Base-by-base conservation (phyloP, 2,329 filamentous ascomycete species). In the Phaeophleospora eucalypticola region DNA sequence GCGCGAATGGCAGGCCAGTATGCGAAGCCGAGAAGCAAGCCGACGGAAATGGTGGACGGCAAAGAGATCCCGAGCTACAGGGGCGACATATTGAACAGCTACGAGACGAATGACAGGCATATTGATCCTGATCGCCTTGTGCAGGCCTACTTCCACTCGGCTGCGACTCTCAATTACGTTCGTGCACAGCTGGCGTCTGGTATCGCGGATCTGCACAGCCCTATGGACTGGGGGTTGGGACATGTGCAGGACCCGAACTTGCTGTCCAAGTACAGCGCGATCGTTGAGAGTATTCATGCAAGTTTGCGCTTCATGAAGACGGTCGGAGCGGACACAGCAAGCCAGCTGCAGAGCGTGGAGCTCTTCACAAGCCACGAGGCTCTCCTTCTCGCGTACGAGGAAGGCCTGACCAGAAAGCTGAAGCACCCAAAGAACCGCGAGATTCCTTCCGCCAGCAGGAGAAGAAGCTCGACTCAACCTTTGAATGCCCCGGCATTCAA, bases 311-410 rank as follows among this genome's bases (percentile, higher is more conserved):
- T 98, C 79, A 91, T 97, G 81, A 83, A 83, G 60, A 95, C 90
- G 9, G 86, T 97, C 53, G 93, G 93, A 45, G 89, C 93, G 46
- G 87, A 93, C 67, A 89, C 86, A 24, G 85, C 84, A 48, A 83
- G 86, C 41, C 84, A 89, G 63, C 78, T 97, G 24, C 85, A 94
- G 64, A 95, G 89, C 1, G 89, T 96, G 32, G 93, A 98, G 63
- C 79, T 98, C 40, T 98, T 85, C 77, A 96, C 91, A 16, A 94
- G 87, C 62, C 93, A 98, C 67, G 93, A 98, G 68, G 93, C 89
- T 3, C 79, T 98, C 16, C 79, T 96, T 1, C 81, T 98, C 7
- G 90, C 96, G 66, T 98, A 98, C 68, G 93, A 98, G 67, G 83
- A 96, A 69, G 81, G 82, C 41, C 74, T 98, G 36, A 96, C 91